These are phyloP conservation scores for Annulohypoxylon stygium DNA, from an alignment of 495 filamentous ascomycete species.

Conservation along the genomic window DNA sequence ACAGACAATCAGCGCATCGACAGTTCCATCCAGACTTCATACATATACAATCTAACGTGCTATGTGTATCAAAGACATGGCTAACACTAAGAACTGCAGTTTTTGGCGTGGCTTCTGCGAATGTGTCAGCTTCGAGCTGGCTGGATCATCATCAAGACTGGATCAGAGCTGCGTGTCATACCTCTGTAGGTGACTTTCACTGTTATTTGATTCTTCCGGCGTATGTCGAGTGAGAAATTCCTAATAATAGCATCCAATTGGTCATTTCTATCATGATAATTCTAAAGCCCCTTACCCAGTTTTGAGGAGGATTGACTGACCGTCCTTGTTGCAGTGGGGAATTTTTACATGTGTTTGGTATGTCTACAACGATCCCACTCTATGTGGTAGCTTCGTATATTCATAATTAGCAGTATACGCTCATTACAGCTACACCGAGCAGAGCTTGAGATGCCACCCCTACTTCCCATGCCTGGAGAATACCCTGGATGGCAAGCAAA, in stretches of 20 bases:
- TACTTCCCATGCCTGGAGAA: conserved; percentile 44
- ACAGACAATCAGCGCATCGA: not conserved
- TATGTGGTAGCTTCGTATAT: conserved; percentile 14
- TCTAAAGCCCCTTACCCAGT: not conserved
- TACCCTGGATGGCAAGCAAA: conserved; percentile 21
- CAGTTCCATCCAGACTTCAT: conserved; percentile 2
- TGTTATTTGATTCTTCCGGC: too few species aligned
- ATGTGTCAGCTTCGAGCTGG: conserved; percentile 40
- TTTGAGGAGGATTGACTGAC: not conserved
- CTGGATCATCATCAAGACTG: conserved; percentile 44
- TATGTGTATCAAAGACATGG: conserved; percentile 23
- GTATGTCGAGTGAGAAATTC: not conserved
- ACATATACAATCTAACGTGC: conserved; percentile 6
- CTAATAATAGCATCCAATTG: not conserved
- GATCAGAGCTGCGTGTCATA: conserved; percentile 45
- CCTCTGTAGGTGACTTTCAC: conserved; percentile 16
- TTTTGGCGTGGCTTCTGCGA: conserved; percentile 40
- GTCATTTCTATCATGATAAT: not conserved
- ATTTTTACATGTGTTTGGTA: conserved; percentile 46
- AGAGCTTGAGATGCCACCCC: conserved; percentile 42
- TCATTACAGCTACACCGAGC: conserved; percentile 41
- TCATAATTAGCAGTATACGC: conserved; percentile 32
- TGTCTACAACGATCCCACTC: not conserved
- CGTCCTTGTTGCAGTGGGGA: conserved; percentile 26
- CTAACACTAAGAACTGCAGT: conserved; percentile 38